phyloP scores from a whole-genome alignment of 306 rosid genomes.

The Crotalaria pallida region DNA sequence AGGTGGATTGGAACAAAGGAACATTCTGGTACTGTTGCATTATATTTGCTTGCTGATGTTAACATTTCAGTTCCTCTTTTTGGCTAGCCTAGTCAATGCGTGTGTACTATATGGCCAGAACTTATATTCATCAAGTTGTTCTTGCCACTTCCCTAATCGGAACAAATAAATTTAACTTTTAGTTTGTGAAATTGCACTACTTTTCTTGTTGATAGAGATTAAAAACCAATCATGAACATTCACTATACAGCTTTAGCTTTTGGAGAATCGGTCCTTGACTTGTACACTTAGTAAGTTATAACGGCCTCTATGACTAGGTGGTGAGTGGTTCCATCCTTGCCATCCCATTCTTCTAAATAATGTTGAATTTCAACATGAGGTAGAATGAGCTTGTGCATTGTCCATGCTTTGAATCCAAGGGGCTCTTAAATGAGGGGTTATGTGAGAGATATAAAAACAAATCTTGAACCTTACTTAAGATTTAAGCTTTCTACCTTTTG shows the following conservation, averaged over 20 bases:
- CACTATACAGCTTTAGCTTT: not conserved
- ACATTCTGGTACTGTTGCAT: not conserved
- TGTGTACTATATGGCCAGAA: not conserved
- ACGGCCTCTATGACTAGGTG: not conserved
- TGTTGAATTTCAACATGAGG: not conserved
- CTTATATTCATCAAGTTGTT: not conserved
- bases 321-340: not conserved
- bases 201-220: conserved; percentile 3
- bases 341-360: not conserved
- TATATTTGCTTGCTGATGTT: conserved; percentile 20
- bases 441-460: not conserved
- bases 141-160: not conserved
- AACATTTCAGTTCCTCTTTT: not conserved
- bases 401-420: not conserved
- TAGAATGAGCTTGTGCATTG: not conserved
- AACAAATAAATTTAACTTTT: not conserved
- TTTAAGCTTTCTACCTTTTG: conserved; percentile 2
- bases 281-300: not conserved
- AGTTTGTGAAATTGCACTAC: not conserved
- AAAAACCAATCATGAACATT: not conserved
- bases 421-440: not conserved
- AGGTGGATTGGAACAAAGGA: not conserved
- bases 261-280: not conserved
- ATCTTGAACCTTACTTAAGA: not conserved
- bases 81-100: conserved; percentile 4